Evolutionary conservation across 2,329 filamentous ascomycete genomes (phyloP), one percentile per base, ranked within the genome.

Genomic region (Pseudopithomyces chartarum): DNA sequence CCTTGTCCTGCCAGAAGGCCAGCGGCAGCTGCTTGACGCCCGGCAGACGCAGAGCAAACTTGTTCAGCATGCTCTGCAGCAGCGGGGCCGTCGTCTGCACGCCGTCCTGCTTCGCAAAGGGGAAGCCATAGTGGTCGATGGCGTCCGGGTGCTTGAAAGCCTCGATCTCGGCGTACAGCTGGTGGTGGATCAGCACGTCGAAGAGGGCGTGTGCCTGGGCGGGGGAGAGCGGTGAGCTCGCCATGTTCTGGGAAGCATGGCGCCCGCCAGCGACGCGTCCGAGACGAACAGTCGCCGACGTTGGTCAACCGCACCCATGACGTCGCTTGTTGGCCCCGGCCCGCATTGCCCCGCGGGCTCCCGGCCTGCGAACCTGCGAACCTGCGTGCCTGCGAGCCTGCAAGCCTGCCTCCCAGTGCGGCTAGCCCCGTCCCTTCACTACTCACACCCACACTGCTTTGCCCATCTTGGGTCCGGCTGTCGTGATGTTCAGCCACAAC

Each of bases 61-160:
- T 85, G 17, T 83, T 84, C 46, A 92, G 79, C 44, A 94, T 81
- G 13, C 82, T 82, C 67, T 92, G 90, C 44, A 93, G 78, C 45
- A 92, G 73, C 1, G 90, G 90, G 1, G 85, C 82, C 7, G 78
- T 78, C 0, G 83, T 81, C 7, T 85, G 85, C 34, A 71, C 69
- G 57, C 73, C 69, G 32, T 76, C 69, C 32, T 63, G 71, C 61
- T 71, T 80, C 56, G 74, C 76, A 73, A 93, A 92, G 0, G 90
- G 90, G 60, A 84, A 86, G 13, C 90, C 90, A 77, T 91, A 92
- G 20, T 80, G 74, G 56, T 83, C 80, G 57, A 92, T 88, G 26
- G 87, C 84, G 2, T 81, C 77, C 0, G 89, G 84, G 36, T 82
- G 76, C 66, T 88, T 90, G 81, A 93, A 92, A 58, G 82, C 83